Conservation (phyloP, 805 yeast species). For the Metschnikowia reukaufii region DNA sequence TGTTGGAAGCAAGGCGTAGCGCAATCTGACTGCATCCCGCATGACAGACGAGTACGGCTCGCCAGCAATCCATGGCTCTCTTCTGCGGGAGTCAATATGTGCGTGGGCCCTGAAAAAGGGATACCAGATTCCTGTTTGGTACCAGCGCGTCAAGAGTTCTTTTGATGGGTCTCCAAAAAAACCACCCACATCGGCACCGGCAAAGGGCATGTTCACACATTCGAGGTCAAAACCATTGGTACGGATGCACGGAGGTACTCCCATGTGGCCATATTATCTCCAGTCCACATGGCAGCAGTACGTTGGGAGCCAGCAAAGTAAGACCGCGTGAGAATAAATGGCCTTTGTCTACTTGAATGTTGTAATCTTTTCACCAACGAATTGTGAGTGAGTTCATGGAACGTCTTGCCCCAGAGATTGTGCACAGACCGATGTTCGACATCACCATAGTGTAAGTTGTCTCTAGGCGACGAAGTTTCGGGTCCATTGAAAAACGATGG, state of each 20-base stretch:
- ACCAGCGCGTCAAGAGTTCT: conserved; percentile 88
- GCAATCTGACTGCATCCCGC: conserved; percentile 65
- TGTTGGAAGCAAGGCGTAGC: conserved; percentile 77
- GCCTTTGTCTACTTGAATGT: conserved; percentile 55
- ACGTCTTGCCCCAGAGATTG: conserved; percentile 77
- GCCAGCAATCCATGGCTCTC: conserved; percentile 88
- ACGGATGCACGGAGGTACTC: conserved; percentile 74
- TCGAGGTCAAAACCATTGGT: conserved; percentile 84
- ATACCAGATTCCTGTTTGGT: conserved; percentile 92
- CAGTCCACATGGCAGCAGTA: conserved; percentile 95
- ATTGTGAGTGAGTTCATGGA: conserved; percentile 75
- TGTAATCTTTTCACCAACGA: conserved; percentile 56
- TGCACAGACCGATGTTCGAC: conserved; percentile 93
- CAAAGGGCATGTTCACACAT: conserved; percentile 83
- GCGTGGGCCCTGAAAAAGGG: conserved; percentile 98
- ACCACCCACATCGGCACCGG: conserved; percentile 97
- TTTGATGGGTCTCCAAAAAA: conserved; percentile 86
- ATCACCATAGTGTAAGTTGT: conserved; percentile 70
- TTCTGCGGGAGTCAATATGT: conserved; percentile 86
- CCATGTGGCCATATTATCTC: conserved; percentile 95
- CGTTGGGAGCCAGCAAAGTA: conserved; percentile 91
- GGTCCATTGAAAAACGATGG: conserved; percentile 96
- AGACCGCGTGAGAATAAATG: conserved; percentile 84
- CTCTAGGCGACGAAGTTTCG: conserved; percentile 87
- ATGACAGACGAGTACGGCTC: conserved; percentile 69